Evolutionary conservation across 306 rosid species (phyloP).

Genomic region (Fragaria nilgerrensis): DNA sequence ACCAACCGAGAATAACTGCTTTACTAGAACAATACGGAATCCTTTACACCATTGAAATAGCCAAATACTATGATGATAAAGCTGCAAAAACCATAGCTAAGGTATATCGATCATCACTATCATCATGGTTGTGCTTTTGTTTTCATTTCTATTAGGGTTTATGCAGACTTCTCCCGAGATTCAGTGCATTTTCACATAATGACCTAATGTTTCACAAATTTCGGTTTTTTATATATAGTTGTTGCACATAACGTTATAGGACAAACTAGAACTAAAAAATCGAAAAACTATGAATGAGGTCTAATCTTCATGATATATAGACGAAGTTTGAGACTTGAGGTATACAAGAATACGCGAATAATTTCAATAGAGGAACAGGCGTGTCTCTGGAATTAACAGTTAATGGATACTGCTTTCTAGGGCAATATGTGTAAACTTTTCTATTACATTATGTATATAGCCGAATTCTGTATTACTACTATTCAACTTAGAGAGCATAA

Average conservation of each 20-base stretch:
- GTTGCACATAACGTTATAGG: no score
- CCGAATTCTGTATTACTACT: background rate
- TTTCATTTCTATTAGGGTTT: no score
- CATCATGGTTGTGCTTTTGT: background rate
- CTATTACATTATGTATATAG: background rate
- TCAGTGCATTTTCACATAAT: no score
- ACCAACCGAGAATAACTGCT: constrained; percentile 50
- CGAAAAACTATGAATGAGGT: no score
- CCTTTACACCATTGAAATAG: constrained; percentile 56
- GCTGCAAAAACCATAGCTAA: constrained; percentile 27
- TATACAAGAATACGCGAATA: no score
- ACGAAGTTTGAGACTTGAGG: no score
- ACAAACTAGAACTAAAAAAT: no score
- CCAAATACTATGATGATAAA: constrained; percentile 48
- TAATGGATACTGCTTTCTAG: background rate
- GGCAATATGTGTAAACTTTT: background rate
- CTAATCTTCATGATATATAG: no score
- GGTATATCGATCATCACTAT: constrained; percentile 32
- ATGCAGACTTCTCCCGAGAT: no score
- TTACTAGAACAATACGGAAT: constrained; percentile 48
- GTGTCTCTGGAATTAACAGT: background rate
- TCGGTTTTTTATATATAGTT: no score
- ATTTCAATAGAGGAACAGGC: no score
- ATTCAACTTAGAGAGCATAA: background rate
- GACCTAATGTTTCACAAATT: no score